Percentiles rank a stretch among this genome's conserved stretches.
Conservation (phyloP, 225 moss, liverwort and hornwort genomes). For the Anthoceros angustus region DNA sequence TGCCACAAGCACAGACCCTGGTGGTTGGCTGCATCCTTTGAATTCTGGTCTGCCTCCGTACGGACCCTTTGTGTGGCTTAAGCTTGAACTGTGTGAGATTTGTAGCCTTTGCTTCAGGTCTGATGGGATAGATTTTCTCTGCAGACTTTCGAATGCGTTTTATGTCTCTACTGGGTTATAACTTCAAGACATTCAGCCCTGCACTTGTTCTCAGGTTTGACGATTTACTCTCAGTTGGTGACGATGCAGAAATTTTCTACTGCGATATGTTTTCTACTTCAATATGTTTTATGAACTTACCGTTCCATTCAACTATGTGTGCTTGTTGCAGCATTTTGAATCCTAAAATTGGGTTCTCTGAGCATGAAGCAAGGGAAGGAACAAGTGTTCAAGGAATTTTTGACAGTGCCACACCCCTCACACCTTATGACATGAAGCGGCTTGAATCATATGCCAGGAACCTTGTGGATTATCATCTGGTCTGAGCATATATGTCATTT, state of each 20-base stretch:
- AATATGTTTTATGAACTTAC: not conserved
- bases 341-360: constrained; percentile 61
- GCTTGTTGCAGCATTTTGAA: constrained; percentile 51
- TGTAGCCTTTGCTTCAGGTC: not conserved
- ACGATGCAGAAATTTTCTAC: constrained; percentile 1
- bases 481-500: constrained; percentile 14
- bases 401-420: constrained; percentile 59
- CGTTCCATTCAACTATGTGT: not conserved
- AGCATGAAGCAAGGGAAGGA: constrained; percentile 46
- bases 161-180: constrained; percentile 70
- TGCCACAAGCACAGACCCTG: constrained; percentile 26
- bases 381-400: constrained; percentile 56
- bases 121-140: not conserved
- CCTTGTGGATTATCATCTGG: constrained; percentile 91
- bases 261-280: constrained; percentile 2
- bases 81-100: not conserved
- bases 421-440: constrained; percentile 87
- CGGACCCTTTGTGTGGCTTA: not conserved
- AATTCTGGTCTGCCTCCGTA: constrained; percentile 33
- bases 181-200: constrained; percentile 55
- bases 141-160: constrained; percentile 84
- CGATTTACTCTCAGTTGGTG: not conserved
- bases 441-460: constrained; percentile 83
- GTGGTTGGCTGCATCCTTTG: constrained; percentile 71
- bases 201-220: constrained; percentile 61